Base-by-base conservation (phyloP, 371 early-diverging fungal species). In the Haplosporangium sp. region DNA sequence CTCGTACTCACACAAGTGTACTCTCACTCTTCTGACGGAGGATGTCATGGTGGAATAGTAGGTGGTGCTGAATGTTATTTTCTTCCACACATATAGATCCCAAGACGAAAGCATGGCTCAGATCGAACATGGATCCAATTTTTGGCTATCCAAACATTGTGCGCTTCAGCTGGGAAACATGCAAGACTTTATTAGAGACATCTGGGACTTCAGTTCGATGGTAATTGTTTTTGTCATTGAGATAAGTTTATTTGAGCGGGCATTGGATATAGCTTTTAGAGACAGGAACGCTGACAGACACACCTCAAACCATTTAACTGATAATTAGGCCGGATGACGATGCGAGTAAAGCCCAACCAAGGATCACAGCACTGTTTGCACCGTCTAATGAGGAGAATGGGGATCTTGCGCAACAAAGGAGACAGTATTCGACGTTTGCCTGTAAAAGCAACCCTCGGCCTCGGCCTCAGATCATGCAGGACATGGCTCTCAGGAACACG, bases 141-240 rank as follows among this genome's bases (percentile, higher is more conserved):
- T 98, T 98, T 86, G 99, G 99, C 0, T 99, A 90, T 81, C 98
- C 99, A 0, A 87, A 87, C 5, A 82, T 98, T 21, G 92, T 99
- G 12, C 91, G 99, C 37, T 98, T 98, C 83, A 94, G 96, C 61
- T 99, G 99, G 99, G 85, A 90, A 5, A 99, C 99, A 1, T 90
- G 93, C 55, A 89, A 86, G 6, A 92, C 90, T 12, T 80, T 94
- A 23, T 82, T 97, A 59, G 88, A 91, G 8, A 86, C 73, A 46
- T 79, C 80, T 7, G 73, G 73, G 14, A 79, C 60, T 84, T 46
- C 67, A 50, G 80, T 79, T 20, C 68, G 73, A 23, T 79, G 80
- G 79, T 67, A 67, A 52, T 59, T 45, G 9, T 43, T 47, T 68
- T 18, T 21, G 47, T 6, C 2, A 43, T 14, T 7, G 29, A 23